phyloP scores from a whole-genome alignment of 805 yeast species.

The Wickerhamomyces bovis region DNA sequence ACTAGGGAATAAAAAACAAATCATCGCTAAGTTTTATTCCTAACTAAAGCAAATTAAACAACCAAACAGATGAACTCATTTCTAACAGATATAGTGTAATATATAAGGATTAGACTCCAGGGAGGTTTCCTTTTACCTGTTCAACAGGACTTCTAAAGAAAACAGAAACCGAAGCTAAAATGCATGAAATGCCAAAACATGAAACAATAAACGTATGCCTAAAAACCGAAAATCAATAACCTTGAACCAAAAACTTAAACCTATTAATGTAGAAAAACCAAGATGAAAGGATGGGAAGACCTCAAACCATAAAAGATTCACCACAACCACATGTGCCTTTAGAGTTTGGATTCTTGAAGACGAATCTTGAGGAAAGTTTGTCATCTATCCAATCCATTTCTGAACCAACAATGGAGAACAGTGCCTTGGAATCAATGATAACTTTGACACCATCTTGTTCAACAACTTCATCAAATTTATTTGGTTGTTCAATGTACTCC shows the following conservation, averaged over 20 bases:
- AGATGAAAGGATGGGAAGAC: background rate
- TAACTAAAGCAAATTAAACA: background rate
- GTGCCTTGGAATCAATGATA: constrained; percentile 90
- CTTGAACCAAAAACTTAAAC: background rate
- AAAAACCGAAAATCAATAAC: background rate
- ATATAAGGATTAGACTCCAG: background rate
- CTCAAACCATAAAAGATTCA: constrained; percentile 91
- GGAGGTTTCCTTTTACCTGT: too few species aligned
- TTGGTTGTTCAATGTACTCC: constrained; percentile 85
- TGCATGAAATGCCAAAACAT: background rate
- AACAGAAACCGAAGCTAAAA: background rate
- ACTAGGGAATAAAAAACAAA: background rate
- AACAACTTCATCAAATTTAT: constrained; percentile 91
- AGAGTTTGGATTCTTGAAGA: constrained; percentile 91
- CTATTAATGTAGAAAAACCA: background rate
- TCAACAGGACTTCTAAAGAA: too few species aligned
- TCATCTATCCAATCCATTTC: constrained; percentile 99
- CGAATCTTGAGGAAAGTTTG: constrained; percentile 80
- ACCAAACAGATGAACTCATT: background rate
- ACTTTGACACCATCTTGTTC: constrained; percentile 93
- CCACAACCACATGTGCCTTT: constrained; percentile 99
- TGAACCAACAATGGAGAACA: constrained; percentile 91
- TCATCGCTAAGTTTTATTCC: background rate
- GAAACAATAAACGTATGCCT: background rate
- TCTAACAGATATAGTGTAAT: background rate